Conservation (phyloP, 257 asterid genomes). For the Solanum gracilifrons region DNA sequence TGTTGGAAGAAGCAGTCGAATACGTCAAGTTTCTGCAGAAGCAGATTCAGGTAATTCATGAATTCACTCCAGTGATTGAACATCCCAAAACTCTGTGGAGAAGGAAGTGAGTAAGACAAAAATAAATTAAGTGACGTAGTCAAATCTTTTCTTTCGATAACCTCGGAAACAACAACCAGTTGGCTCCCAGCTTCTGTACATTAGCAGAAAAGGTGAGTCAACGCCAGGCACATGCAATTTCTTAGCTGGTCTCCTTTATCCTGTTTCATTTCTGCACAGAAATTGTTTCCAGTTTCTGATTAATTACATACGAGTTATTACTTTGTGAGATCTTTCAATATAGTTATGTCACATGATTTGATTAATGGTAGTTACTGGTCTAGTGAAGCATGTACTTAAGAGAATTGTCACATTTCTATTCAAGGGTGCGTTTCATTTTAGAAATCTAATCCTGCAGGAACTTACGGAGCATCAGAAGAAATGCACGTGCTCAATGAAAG, state of each 20-base stretch:
- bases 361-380: background rate
- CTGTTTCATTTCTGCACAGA: background rate
- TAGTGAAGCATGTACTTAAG: background rate
- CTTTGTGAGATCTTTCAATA: background rate
- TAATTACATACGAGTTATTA: background rate
- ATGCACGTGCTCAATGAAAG: conserved; percentile 52
- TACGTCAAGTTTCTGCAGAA: conserved; percentile 75
- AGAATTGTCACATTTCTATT: background rate
- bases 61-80: background rate
- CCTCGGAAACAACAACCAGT: background rate
- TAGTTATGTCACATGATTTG: background rate
- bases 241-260: background rate
- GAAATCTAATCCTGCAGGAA: conserved; percentile 40
- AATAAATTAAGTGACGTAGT: background rate
- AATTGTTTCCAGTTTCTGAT: background rate
- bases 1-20: conserved; percentile 91
- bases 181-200: background rate
- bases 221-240: background rate
- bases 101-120: background rate
- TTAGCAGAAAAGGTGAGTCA: background rate
- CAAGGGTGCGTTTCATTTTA: background rate
- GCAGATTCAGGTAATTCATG: conserved; percentile 64
- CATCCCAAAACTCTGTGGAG: background rate
- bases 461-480: conserved; percentile 77
- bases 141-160: background rate